Evolutionary conservation across 202 grass and related monocot species (phyloP), one percentile per base, ranked within the genome.

Genomic region (Dendrocalamus latiflorus): DNA sequence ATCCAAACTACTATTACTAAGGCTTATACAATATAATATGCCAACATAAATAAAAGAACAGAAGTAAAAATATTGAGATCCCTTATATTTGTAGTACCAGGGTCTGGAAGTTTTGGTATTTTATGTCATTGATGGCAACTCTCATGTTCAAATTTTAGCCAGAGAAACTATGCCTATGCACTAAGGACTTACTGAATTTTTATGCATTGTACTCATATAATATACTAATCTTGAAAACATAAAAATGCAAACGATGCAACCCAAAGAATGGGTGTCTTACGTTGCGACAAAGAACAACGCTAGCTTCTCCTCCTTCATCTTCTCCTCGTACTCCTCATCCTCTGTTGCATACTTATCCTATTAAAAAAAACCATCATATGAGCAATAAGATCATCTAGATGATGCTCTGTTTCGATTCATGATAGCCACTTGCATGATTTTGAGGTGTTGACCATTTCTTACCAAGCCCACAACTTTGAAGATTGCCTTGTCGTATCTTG

Each of bases 401-500:
- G 15, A 50, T 26, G 42, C 62, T 54, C 13, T 45, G 7, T 80
- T 37, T n/a, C 3, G 30, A 56, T 37, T 11, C n/a, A n/a, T n/a
- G 38, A 22, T 22, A 47, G 21, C 30, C 50, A 54, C 21, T 56
- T 51, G 22, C 18, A 77, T n/a, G 65, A 57, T 77, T 54, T 22
- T 36, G 6, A 55, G 25, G 7, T 47, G 38, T 47, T 4, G 47
- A 62, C 44, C 4, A 65, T 83, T 49, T 53, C 77, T 87, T 88
- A 98, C 95, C 92, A 98, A 57, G 89, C 91, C 95, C 51, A 91
- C 69, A 74, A 98, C 89, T 98, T 91, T 98, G 75, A 98, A 94
- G 63, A 72, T 43, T 6, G 90, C 92, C 85, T 91, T 94, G 63
- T 88, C 90, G 25, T 98, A 98, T 78, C 95, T 89, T 39, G 85